Percentiles rank a stretch among this genome's conserved stretches.
Evolutionary conservation across 164 flowering plant species (phyloP).

Genomic region (Vitis labrusca): DNA sequence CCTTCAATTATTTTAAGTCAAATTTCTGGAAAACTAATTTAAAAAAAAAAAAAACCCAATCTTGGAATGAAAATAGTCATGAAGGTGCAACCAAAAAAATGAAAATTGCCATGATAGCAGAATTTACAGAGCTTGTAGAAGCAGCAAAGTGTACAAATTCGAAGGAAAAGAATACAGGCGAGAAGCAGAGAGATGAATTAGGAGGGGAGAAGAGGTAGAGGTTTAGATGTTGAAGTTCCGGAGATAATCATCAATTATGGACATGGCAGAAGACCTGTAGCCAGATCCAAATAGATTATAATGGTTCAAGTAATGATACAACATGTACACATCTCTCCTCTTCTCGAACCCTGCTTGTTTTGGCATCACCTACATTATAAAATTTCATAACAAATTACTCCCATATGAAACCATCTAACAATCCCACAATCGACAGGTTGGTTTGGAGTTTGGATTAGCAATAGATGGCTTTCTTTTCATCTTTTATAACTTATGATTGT

Average conservation of each 20-base stretch:
- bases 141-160: background rate
- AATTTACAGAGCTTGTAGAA: background rate
- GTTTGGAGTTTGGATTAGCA: background rate
- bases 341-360: constrained; percentile 87
- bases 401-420: no score
- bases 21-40: no score
- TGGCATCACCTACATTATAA: constrained; percentile 76
- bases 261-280: constrained; percentile 88
- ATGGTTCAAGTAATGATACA: constrained; percentile 96
- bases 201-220: no score
- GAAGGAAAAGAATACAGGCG: background rate
- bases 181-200: no score
- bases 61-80: no score
- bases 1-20: no score
- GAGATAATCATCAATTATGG: constrained; percentile 86
- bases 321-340: constrained; percentile 79
- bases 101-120: background rate
- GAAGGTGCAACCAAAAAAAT: no score
- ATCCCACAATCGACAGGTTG: no score
- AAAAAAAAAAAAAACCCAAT: no score
- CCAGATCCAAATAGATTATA: constrained; percentile 94
- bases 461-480: background rate
- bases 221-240: constrained; percentile 49
- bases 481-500: background rate
- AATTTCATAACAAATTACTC: no score